Conservation (phyloP, 768 basidiomycete genomes). For the Russula brevipes region DNA sequence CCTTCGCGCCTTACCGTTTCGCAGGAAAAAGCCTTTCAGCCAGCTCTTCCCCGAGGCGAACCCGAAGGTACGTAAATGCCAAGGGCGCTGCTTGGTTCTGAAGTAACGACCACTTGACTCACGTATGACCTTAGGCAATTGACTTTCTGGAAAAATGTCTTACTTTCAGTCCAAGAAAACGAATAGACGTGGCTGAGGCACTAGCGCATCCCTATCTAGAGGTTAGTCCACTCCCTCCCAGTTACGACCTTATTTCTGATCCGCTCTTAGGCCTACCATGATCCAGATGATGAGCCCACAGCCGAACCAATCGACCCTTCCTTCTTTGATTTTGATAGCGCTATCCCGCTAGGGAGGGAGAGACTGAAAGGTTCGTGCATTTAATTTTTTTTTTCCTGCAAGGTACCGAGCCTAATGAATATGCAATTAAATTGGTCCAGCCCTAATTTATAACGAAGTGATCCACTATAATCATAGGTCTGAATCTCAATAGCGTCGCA, state of each 20-base stretch:
- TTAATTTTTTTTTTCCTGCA: not conserved
- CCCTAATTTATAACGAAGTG: slow-evolving; percentile 25
- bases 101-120: not conserved
- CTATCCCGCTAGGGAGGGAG: slow-evolving; percentile 58
- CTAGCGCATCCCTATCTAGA: slow-evolving; percentile 85
- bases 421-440: slow-evolving; percentile 1
- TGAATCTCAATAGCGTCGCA: slow-evolving; percentile 12
- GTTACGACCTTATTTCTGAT: not conserved
- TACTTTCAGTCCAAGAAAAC: slow-evolving; percentile 79
- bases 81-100: not conserved
- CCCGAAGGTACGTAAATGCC: slow-evolving; percentile 43
- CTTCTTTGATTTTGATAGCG: slow-evolving; percentile 82
- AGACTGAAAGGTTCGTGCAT: slow-evolving; percentile 53
- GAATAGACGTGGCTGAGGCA: slow-evolving; percentile 85
- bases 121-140: slow-evolving; percentile 45
- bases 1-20: slow-evolving; percentile 82
- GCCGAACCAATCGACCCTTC: slow-evolving; percentile 69
- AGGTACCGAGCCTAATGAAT: not conserved
- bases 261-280: slow-evolving; percentile 68
- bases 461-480: slow-evolving; percentile 5
- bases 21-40: slow-evolving; percentile 68
- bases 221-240: slow-evolving; percentile 38
- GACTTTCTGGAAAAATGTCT: slow-evolving; percentile 77
- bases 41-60: slow-evolving; percentile 73
- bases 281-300: slow-evolving; percentile 82